Percentiles rank a stretch among this genome's conserved stretches.
phyloP scores from a whole-genome alignment of 2,329 filamentous ascomycete species.

The Ophiostoma montium region DNA sequence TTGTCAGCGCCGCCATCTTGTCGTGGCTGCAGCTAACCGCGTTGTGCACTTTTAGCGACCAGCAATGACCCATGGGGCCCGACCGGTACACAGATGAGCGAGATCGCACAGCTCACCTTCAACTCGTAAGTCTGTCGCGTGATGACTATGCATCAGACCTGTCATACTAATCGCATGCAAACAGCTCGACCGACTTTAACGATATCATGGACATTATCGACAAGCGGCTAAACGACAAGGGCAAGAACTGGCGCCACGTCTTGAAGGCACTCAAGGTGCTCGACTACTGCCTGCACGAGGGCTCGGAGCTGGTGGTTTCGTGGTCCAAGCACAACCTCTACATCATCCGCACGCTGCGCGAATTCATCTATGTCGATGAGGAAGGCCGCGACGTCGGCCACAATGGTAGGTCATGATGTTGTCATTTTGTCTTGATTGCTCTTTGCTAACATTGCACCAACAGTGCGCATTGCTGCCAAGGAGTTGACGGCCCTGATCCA shows the following conservation, averaged over 20 bases:
- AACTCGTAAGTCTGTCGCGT: slow-evolving; percentile 57
- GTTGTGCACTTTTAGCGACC: slow-evolving; percentile 50
- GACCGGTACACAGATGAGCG: slow-evolving; percentile 94
- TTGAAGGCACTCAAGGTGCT: slow-evolving; percentile 94
- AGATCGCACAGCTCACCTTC: slow-evolving; percentile 95
- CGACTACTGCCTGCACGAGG: slow-evolving; percentile 95
- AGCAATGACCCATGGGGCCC: slow-evolving; percentile 99
- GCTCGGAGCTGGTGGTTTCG: slow-evolving; percentile 88
- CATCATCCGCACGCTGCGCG: slow-evolving; percentile 94
- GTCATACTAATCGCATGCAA: neutral
- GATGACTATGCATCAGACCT: neutral
- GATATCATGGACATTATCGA: slow-evolving; percentile 99
- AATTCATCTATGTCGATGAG: slow-evolving; percentile 94
- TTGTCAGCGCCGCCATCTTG: no score
- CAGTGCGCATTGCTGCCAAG: slow-evolving; percentile 90
- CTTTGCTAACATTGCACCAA: slow-evolving; percentile 16
- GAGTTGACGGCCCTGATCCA: slow-evolving; percentile 84
- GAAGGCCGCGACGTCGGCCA: slow-evolving; percentile 91
- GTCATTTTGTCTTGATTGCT: no score
- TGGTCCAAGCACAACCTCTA: slow-evolving; percentile 98
- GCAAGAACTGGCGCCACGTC: slow-evolving; percentile 98
- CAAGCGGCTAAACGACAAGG: slow-evolving; percentile 96
- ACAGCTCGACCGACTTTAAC: slow-evolving; percentile 89
- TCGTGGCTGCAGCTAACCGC: slow-evolving; percentile 1
- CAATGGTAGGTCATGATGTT: slow-evolving; percentile 50